Percentiles rank a stretch among this genome's conserved stretches.
Evolutionary conservation across 2,329 filamentous ascomycete genomes (phyloP).

Genomic region (Fusarium staphyleae): DNA sequence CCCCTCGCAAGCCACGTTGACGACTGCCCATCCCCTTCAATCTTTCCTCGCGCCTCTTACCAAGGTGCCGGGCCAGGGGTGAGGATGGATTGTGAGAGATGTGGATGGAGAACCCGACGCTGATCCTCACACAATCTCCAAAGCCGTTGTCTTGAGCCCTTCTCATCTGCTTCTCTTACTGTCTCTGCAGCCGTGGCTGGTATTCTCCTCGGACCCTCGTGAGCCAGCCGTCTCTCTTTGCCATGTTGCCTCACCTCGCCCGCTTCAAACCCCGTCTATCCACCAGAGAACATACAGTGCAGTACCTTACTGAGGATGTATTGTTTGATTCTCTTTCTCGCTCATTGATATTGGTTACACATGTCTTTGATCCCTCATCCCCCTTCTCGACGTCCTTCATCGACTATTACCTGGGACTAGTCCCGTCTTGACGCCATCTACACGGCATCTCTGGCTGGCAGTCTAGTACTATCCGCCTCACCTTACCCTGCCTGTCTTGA

Average conservation of each 20-base stretch:
- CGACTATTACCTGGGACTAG: slow-evolving; percentile 8
- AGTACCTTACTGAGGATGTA: slow-evolving; percentile 9
- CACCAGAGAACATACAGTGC: background rate
- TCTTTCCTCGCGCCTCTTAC: slow-evolving; percentile 38
- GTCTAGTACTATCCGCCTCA: slow-evolving; percentile 38
- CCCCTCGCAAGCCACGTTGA: slow-evolving; percentile 40
- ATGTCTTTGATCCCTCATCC: slow-evolving; percentile 5
- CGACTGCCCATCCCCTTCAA: slow-evolving; percentile 36
- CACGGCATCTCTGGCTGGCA: slow-evolving; percentile 28
- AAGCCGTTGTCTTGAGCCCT: slow-evolving; percentile 30
- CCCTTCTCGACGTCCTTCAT: slow-evolving; percentile 11
- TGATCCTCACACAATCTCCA: slow-evolving; percentile 40
- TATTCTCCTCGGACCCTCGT: slow-evolving; percentile 19
- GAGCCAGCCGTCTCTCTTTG: slow-evolving; percentile 33
- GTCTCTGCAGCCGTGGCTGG: slow-evolving; percentile 6
- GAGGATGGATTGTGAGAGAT: slow-evolving; percentile 17
- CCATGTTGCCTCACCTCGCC: slow-evolving; percentile 24
- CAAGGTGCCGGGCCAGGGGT: slow-evolving; percentile 40
- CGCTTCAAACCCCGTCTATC: slow-evolving; percentile 5
- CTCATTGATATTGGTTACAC: slow-evolving; percentile 12
- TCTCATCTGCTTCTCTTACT: slow-evolving; percentile 22
- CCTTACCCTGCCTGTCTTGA: slow-evolving; percentile 36
- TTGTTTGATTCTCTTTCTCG: background rate
- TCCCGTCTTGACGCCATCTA: slow-evolving; percentile 34
- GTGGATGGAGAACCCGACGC: slow-evolving; percentile 32